Base-by-base conservation (phyloP, 345 rosid species). In the Ceriops zippeliana region DNA sequence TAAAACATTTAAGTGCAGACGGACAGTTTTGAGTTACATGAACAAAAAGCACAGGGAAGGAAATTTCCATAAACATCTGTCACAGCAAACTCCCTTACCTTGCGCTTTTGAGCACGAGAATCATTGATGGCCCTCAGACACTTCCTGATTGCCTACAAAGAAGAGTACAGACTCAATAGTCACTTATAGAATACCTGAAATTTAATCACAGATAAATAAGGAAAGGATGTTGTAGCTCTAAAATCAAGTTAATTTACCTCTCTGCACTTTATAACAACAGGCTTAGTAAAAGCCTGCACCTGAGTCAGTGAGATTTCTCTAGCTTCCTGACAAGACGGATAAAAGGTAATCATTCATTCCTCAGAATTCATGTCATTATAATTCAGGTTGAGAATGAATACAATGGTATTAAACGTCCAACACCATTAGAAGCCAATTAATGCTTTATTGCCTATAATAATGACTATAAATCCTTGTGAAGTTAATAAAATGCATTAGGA, bases 101-200 rank as follows among this genome's bases (percentile, higher is more conserved):
- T 96, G 63, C 99, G 93, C 84, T 96, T 96, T 78, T 86, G 92
- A 30, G 95, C 91, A 61, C 98, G 96, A 78, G 99, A 92, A 72
- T 92, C 96, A 72, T 96, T 92, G 61, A 92, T 96, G 66, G 97
- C 99, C 82, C 99, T 87, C 31, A 80, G 80, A 68, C 91, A 84
- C 82, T 90, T 96, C 76, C 87, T 82, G 81, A 92, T 85, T 59
- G 95, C 85, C 98, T 96, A 85, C 76, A 70, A 73, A 31, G 34
- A 70, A 63, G 46, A 61, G 58, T 11, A 30, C 27, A 38, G 31
- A 20, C 13, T 51, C 60, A 20, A 63, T 11, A 56, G 42, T 49
- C 60, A 32, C 15, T 58, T 47, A 21, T 32, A 51, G 11, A 59
- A 47, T 10, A 64, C 9, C 64, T 57, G 70, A 65, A 65, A 53